phyloP scores from a whole-genome alignment of 2,329 filamentous ascomycete species.

The Hortaea sp. region DNA sequence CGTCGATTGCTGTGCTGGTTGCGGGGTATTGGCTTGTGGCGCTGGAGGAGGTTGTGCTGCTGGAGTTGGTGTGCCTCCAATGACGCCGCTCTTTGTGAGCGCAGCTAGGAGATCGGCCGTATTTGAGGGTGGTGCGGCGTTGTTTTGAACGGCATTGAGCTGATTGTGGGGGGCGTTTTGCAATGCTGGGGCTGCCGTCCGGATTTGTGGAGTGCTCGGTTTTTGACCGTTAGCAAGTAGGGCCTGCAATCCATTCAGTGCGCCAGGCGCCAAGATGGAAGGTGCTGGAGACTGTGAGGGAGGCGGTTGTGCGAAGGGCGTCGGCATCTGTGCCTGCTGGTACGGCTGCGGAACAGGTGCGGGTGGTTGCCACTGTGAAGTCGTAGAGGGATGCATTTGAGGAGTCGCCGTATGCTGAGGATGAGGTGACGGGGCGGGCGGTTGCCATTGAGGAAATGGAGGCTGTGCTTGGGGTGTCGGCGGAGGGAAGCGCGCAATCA shows the following conservation, averaged over 20 bases:
- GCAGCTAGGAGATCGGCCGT: conserved; percentile 21
- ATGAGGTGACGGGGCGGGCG: conserved; percentile 13
- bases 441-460: conserved; percentile 16
- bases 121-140: conserved; percentile 15
- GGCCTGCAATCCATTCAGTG: conserved; percentile 23
- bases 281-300: conserved; percentile 10
- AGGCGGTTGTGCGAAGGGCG: conserved; percentile 12
- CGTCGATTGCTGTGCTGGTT: conserved; percentile 10
- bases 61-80: neutral
- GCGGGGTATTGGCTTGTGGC: conserved; percentile 5
- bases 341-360: conserved; percentile 17
- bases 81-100: conserved; percentile 19
- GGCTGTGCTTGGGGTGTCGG: conserved; percentile 15
- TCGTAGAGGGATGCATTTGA: conserved; percentile 14
- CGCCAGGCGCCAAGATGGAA: conserved; percentile 19
- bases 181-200: conserved; percentile 21
- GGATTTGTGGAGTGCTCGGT: conserved; percentile 27
- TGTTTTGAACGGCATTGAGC: conserved; percentile 20
- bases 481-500: neutral
- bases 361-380: conserved; percentile 19
- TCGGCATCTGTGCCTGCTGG: conserved; percentile 12
- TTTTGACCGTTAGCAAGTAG: conserved; percentile 25
- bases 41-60: conserved; percentile 2
- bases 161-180: conserved; percentile 21
- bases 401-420: conserved; percentile 15